phyloP scores from a whole-genome alignment of 257 asterid species.

The Solanum commersonii region DNA sequence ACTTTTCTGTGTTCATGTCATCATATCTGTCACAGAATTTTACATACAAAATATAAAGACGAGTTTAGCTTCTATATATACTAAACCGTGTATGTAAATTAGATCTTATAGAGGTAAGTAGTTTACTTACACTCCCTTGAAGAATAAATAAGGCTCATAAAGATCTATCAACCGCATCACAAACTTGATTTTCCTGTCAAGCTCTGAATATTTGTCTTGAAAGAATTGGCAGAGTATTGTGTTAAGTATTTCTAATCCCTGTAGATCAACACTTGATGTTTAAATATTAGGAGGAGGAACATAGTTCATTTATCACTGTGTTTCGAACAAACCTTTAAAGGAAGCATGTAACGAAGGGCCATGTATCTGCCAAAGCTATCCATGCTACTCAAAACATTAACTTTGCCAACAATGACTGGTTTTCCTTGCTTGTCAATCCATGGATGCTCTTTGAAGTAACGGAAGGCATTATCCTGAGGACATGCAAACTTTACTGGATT shows the following conservation, averaged over 20 bases:
- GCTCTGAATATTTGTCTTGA: slow-evolving; percentile 27
- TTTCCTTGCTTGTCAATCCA: slow-evolving; percentile 71
- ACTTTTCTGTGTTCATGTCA: slow-evolving; percentile 42
- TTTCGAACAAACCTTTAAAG: slow-evolving; percentile 50
- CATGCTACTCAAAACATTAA: slow-evolving; percentile 45
- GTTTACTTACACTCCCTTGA: slow-evolving; percentile 64
- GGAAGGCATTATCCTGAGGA: slow-evolving; percentile 38
- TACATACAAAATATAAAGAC: background rate
- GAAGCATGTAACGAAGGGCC: slow-evolving; percentile 56
- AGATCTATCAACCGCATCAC: slow-evolving; percentile 59
- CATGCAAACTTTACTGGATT: slow-evolving; percentile 38
- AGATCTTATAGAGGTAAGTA: background rate
- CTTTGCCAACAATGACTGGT: slow-evolving; percentile 53
- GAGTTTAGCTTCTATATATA: background rate
- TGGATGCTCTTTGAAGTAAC: slow-evolving; percentile 57
- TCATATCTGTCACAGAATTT: slow-evolving; percentile 26
- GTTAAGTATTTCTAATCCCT: slow-evolving; percentile 66
- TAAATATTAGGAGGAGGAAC: background rate
- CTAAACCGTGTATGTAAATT: background rate
- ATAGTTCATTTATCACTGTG: background rate
- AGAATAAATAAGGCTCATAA: slow-evolving; percentile 76
- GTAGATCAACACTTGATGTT: background rate
- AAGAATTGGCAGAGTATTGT: slow-evolving; percentile 61
- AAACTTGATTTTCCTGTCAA: slow-evolving; percentile 45
- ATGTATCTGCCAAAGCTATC: slow-evolving; percentile 54